Evolutionary conservation across 495 filamentous ascomycete genomes (phyloP).

Genomic region (Thozetella sp.): DNA sequence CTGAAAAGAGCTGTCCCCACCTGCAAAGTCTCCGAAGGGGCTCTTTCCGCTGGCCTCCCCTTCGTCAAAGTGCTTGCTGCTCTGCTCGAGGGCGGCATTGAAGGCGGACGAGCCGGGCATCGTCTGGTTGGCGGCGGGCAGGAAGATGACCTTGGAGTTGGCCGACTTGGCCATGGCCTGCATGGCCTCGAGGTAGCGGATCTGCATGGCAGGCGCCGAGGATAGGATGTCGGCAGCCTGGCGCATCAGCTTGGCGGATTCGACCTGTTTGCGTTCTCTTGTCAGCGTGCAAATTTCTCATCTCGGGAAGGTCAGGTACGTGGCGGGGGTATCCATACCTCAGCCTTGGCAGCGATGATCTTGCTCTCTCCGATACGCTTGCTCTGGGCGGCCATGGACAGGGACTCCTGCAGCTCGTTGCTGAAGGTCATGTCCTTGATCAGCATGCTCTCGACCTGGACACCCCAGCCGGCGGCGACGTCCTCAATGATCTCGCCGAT

Average conservation of each 20-base stretch:
- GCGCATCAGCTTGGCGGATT: slow-evolving; percentile 95
- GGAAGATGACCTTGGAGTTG: slow-evolving; percentile 96
- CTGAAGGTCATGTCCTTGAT: slow-evolving; percentile 99
- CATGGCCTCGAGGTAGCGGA: slow-evolving; percentile 98
- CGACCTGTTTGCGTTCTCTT: slow-evolving; percentile 51
- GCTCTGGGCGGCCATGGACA: slow-evolving; percentile 99
- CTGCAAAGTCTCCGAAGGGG: slow-evolving; percentile 42
- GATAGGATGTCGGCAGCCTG: slow-evolving; percentile 96
- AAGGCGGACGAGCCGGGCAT: slow-evolving; percentile 54
- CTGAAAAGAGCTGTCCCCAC: slow-evolving; percentile 65
- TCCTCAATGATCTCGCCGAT: slow-evolving; percentile 98
- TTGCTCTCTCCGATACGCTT: slow-evolving; percentile 99
- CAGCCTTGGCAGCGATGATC: slow-evolving; percentile 94
- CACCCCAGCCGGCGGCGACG: slow-evolving; percentile 91
- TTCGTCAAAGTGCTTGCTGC: slow-evolving; percentile 21
- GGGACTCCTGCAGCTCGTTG: slow-evolving; percentile 92
- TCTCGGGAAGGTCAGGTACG: neutral
- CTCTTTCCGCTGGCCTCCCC: slow-evolving; percentile 9
- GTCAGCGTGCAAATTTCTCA: neutral
- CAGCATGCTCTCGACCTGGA: slow-evolving; percentile 96
- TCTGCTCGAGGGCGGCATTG: slow-evolving; percentile 24
- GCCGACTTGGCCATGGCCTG: slow-evolving; percentile 97
- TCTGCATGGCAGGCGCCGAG: slow-evolving; percentile 97
- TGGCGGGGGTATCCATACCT: slow-evolving; percentile 34
- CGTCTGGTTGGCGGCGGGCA: slow-evolving; percentile 68